Evolutionary conservation across 73 alveolate species (phyloP).

Genomic region (Blepharisma stoltei): DNA sequence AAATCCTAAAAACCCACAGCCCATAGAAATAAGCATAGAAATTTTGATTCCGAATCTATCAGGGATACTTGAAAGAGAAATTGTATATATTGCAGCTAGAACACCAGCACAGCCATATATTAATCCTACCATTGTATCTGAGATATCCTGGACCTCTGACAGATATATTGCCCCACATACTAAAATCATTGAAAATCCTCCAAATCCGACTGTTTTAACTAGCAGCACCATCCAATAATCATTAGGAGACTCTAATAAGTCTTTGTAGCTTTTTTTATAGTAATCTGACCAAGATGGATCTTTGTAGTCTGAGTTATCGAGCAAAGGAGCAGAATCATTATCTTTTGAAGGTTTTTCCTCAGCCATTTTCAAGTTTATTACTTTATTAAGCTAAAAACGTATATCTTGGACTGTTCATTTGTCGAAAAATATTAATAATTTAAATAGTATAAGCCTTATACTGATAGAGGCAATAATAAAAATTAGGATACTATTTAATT

Average conservation of each 20-base stretch:
- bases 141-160: not conserved
- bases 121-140: conserved; percentile 3
- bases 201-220: not conserved
- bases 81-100: not conserved
- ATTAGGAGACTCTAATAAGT: not conserved
- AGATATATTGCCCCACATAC: not conserved
- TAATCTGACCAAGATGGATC: not conserved
- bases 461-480: no score
- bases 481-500: no score
- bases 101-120: not conserved
- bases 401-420: no score
- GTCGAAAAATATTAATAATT: no score
- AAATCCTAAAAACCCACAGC: not conserved
- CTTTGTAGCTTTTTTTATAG: not conserved
- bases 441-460: no score
- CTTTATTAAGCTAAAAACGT: no score
- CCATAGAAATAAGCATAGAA: not conserved
- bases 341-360: no score
- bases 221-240: conserved; percentile 12
- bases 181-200: conserved; percentile 9
- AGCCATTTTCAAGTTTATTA: no score
- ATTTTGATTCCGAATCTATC: not conserved
- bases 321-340: no score
- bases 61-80: not conserved
- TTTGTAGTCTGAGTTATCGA: no score